Evolutionary conservation across 2,329 filamentous ascomycete genomes (phyloP).

Genomic region (Penicillium hesseltinei): DNA sequence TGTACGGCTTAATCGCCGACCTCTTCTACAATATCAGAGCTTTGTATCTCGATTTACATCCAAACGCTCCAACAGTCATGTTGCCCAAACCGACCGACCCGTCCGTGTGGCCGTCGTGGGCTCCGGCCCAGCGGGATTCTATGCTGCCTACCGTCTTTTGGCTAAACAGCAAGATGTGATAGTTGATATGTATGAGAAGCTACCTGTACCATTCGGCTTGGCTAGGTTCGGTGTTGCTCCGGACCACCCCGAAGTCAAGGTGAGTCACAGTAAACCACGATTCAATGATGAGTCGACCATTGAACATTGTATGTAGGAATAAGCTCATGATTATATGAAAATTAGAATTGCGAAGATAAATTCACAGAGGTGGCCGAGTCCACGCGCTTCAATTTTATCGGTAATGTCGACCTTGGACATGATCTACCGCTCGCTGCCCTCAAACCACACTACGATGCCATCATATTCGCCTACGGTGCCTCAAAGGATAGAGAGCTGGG

Average conservation of each 20-base stretch:
- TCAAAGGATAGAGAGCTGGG: conserved; percentile 75
- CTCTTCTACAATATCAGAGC: conserved; percentile 7
- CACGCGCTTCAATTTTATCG: conserved; percentile 82
- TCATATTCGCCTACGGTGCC: conserved; percentile 91
- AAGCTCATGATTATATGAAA: not conserved
- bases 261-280: conserved; percentile 39
- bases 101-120: conserved; percentile 85
- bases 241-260: conserved; percentile 97
- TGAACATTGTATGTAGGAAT: not conserved
- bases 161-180: conserved; percentile 67
- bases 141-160: conserved; percentile 84
- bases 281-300: not conserved
- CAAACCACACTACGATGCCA: conserved; percentile 81
- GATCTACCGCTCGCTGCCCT: conserved; percentile 66
- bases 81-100: conserved; percentile 45
- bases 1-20: conserved; percentile 12
- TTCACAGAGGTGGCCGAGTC: conserved; percentile 85
- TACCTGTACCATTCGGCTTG: conserved; percentile 89
- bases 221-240: conserved; percentile 96
- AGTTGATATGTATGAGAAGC: conserved; percentile 93
- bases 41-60: conserved; percentile 9
- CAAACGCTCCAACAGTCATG: conserved; percentile 33
- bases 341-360: conserved; percentile 87
- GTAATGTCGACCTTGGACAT: conserved; percentile 78
- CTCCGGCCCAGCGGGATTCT: conserved; percentile 94